phyloP scores from a whole-genome alignment of 306 rosid species.

The Vigna hirtella region DNA sequence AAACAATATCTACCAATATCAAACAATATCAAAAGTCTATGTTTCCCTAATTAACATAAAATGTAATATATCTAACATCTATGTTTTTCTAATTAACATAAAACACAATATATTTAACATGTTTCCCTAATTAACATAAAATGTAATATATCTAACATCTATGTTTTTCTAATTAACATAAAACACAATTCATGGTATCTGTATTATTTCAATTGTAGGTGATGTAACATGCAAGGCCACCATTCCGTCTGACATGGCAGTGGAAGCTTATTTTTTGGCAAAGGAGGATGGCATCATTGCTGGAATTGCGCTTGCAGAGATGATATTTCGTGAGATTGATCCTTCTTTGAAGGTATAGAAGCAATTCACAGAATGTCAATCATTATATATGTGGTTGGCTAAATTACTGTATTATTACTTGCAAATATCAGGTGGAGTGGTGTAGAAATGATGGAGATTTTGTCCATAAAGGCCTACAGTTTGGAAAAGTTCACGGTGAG shows the following conservation, averaged over 20 bases:
- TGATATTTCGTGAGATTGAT: conserved; percentile 84
- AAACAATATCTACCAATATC: no score
- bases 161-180: no score
- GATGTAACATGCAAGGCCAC: conserved; percentile 90
- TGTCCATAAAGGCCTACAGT: conserved; percentile 74
- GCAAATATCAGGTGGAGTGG: conserved; percentile 82
- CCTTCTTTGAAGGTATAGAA: conserved; percentile 76
- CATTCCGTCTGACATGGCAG: conserved; percentile 76
- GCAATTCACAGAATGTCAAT: conserved; percentile 35
- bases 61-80: no score
- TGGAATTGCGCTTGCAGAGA: conserved; percentile 84
- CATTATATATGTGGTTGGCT: conserved; percentile 36
- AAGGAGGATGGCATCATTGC: conserved; percentile 91
- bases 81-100: no score
- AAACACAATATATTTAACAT: no score
- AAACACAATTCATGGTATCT: neutral
- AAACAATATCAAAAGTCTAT: no score
- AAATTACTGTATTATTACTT: conserved; percentile 35
- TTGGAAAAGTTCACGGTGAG: conserved; percentile 90
- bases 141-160: no score
- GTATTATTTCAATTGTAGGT: conserved; percentile 59
- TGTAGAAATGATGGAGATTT: conserved; percentile 79
- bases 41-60: no score
- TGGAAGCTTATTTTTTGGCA: conserved; percentile 89
- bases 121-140: no score